A percentile compares a stretch with the other conserved stretches of the same genome.
Conservation (phyloP, 2,329 filamentous ascomycete species). For the Exophiala sideris region DNA sequence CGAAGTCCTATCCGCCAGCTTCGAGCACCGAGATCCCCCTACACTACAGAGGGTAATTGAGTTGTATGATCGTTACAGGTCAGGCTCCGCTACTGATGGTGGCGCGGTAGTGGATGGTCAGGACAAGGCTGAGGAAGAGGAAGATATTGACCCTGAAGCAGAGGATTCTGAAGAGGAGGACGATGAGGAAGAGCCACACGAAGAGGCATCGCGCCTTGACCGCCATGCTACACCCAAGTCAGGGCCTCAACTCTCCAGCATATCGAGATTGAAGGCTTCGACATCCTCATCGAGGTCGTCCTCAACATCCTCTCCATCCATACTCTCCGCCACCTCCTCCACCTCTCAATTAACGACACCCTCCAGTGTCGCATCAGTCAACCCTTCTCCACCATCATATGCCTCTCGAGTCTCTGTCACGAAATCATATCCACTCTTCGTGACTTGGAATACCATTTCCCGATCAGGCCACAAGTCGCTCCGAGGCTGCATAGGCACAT, state of each 20-base stretch:
- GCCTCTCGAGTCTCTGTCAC: slow-evolving; percentile 32
- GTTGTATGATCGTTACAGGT: slow-evolving; percentile 58
- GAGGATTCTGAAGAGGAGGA: slow-evolving; percentile 36
- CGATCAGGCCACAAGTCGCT: slow-evolving; percentile 62
- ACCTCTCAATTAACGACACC: slow-evolving; percentile 40
- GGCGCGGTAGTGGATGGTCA: slow-evolving; percentile 6
- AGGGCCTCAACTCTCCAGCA: slow-evolving; percentile 29
- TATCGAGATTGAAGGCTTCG: slow-evolving; percentile 28
- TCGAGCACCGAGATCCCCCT: slow-evolving; percentile 66
- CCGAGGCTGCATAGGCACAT: slow-evolving; percentile 94
- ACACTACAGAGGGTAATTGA: slow-evolving; percentile 66
- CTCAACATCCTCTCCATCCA: slow-evolving; percentile 37
- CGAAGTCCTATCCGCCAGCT: slow-evolving; percentile 74
- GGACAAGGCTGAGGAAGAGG: slow-evolving; percentile 15
- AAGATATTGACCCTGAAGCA: slow-evolving; percentile 28
- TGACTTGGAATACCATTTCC: slow-evolving; percentile 84
- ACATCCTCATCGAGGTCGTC: slow-evolving; percentile 33
- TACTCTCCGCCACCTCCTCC: slow-evolving; percentile 45
- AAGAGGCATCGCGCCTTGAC: slow-evolving; percentile 18
- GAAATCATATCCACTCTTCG: slow-evolving; percentile 72
- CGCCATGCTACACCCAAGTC: slow-evolving; percentile 15
- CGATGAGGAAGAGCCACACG: slow-evolving; percentile 24
- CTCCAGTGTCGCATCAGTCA: slow-evolving; percentile 48
- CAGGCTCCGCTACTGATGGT: slow-evolving; percentile 27
- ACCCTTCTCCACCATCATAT: slow-evolving; percentile 45